Evolutionary conservation across 352 stramenopile species (phyloP).

Genomic region (Blastocystis sp.): DNA sequence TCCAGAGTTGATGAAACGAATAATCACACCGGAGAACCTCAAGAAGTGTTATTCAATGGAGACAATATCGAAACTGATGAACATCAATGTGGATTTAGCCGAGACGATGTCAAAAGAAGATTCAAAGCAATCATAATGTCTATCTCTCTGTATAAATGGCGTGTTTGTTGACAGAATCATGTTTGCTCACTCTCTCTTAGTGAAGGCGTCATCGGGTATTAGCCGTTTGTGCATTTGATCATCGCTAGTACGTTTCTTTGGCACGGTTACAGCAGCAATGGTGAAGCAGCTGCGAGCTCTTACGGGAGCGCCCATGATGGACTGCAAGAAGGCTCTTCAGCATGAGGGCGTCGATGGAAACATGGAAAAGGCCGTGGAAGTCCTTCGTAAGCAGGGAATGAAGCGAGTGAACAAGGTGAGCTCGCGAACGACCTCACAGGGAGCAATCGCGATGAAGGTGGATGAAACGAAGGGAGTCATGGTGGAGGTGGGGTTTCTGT

Average conservation of each 20-base stretch:
- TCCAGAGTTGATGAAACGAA: neutral
- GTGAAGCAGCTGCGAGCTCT: conserved; percentile 67
- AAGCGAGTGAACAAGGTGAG: conserved; percentile 59
- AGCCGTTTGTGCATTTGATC: neutral
- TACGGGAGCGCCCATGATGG: conserved; percentile 70
- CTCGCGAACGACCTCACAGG: conserved; percentile 29
- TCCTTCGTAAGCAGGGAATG: conserved; percentile 68
- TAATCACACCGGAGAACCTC: neutral
- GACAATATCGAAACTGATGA: neutral
- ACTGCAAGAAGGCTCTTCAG: conserved; percentile 71
- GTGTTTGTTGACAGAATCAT: conserved; percentile 45
- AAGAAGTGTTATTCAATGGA: neutral
- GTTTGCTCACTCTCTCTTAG: neutral
- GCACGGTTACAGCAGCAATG: conserved; percentile 60
- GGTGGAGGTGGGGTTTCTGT: conserved; percentile 57
- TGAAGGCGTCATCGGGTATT: neutral
- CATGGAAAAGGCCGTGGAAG: conserved; percentile 66
- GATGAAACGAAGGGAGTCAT: conserved; percentile 56
- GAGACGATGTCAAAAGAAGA: neutral
- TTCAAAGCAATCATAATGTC: neutral
- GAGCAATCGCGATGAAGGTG: neutral
- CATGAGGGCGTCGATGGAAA: conserved; percentile 64
- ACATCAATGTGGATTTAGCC: neutral
- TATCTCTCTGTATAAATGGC: neutral
- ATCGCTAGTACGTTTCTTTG: neutral